phyloP scores from a whole-genome alignment of 2,329 filamentous ascomycete genomes.

The Colletotrichum zoysiae region DNA sequence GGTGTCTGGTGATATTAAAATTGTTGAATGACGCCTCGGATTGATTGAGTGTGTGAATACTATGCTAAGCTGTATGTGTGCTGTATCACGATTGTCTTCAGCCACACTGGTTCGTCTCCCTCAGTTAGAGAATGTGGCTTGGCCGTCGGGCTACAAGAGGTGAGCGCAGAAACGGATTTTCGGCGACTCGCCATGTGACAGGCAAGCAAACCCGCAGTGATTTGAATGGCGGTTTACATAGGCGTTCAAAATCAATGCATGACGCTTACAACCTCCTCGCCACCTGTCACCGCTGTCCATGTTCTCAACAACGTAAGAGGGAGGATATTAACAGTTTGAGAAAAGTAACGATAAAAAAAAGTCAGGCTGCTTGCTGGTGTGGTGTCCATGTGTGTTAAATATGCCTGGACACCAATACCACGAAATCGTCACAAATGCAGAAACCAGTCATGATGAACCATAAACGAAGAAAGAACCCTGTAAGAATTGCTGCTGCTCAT shows the following conservation, averaged over 20 bases:
- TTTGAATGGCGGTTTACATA: no score
- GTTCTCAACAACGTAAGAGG: not conserved
- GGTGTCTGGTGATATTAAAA: not conserved
- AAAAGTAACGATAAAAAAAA: no score
- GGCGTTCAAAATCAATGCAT: not conserved
- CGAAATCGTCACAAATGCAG: not conserved
- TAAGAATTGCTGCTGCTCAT: slow-evolving; percentile 41
- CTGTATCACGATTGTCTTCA: not conserved
- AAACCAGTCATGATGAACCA: not conserved
- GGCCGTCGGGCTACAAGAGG: not conserved
- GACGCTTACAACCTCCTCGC: not conserved
- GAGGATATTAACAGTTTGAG: no score
- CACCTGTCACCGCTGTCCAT: not conserved
- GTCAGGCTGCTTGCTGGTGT: not conserved
- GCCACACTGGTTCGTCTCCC: not conserved
- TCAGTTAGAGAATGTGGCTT: no score
- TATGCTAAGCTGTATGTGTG: not conserved
- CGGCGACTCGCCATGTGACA: not conserved
- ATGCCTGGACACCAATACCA: not conserved
- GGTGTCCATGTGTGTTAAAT: not conserved
- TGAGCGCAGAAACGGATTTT: not conserved
- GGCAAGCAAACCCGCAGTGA: not conserved
- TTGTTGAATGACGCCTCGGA: not conserved
- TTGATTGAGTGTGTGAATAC: not conserved
- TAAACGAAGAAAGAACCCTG: slow-evolving; percentile 25